A percentile compares a stretch with the other conserved stretches of the same genome.
phyloP scores from a whole-genome alignment of 2,329 filamentous ascomycete species.

The Aspergillus sp. region DNA sequence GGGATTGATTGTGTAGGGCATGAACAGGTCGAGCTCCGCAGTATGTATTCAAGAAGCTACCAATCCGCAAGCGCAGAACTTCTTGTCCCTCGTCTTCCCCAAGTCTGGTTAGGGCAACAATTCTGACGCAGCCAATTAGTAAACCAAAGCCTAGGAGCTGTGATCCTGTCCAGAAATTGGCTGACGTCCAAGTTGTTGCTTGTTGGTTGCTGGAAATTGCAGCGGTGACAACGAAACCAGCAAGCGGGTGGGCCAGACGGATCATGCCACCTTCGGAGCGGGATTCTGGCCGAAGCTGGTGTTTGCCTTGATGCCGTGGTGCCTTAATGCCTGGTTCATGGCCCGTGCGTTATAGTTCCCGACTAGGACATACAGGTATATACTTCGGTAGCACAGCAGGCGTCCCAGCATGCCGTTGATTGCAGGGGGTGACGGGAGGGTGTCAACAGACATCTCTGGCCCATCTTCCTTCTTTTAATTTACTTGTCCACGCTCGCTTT shows the following conservation, averaged over 20 bases:
- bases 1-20: background rate
- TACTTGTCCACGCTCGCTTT: background rate
- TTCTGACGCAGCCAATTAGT: background rate
- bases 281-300: background rate
- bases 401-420: constrained; percentile 4
- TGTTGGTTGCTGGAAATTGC: background rate
- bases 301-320: constrained; percentile 7
- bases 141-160: background rate
- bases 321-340: background rate
- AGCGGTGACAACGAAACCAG: background rate
- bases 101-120: background rate
- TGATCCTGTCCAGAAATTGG: background rate
- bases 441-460: background rate
- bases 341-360: background rate
- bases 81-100: background rate
- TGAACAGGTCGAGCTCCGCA: background rate
- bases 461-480: background rate
- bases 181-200: background rate
- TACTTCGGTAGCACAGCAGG: background rate
- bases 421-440: constrained; percentile 6
- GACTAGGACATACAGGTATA: constrained; percentile 6
- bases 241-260: constrained; percentile 1
- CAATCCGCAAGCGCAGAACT: background rate
- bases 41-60: background rate
- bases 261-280: constrained; percentile 13